phyloP scores from a whole-genome alignment of 495 filamentous ascomycete genomes.

The Baudoinia panamericana region DNA sequence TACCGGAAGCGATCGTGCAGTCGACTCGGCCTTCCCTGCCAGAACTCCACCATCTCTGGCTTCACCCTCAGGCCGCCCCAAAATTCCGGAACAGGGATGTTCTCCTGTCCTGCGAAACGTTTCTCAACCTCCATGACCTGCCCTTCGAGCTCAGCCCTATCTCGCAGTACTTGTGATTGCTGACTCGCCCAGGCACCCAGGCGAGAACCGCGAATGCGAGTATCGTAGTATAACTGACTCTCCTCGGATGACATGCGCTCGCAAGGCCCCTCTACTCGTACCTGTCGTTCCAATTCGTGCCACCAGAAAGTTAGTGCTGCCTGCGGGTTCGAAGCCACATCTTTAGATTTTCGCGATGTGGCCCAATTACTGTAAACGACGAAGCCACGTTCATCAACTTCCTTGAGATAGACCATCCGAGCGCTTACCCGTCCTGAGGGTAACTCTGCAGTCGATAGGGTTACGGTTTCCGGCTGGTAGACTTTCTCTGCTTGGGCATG shows the following conservation, averaged over 20 bases:
- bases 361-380: slow-evolving; percentile 89
- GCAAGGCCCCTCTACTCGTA: slow-evolving; percentile 65
- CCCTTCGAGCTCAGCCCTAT: slow-evolving; percentile 48
- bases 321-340: slow-evolving; percentile 51
- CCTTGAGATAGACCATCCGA: slow-evolving; percentile 81
- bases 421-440: slow-evolving; percentile 74
- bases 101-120: slow-evolving; percentile 56
- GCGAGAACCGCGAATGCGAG: slow-evolving; percentile 60
- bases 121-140: slow-evolving; percentile 59
- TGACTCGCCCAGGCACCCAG: slow-evolving; percentile 88
- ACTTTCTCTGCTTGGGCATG: slow-evolving; percentile 47
- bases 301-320: slow-evolving; percentile 68
- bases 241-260: slow-evolving; percentile 57
- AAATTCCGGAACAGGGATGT: slow-evolving; percentile 81
- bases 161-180: slow-evolving; percentile 64
- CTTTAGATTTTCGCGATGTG: slow-evolving; percentile 54
- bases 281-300: slow-evolving; percentile 64
- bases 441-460: slow-evolving; percentile 70
- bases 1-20: slow-evolving; percentile 92
- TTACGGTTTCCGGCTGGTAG: slow-evolving; percentile 62
- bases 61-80: slow-evolving; percentile 82
- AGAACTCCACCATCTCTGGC: slow-evolving; percentile 82
- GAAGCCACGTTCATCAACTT: slow-evolving; percentile 61
- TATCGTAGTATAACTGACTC: slow-evolving; percentile 79
- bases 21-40: slow-evolving; percentile 79